phyloP scores from a whole-genome alignment of 768 basidiomycete species.

The Ramaria sp. region DNA sequence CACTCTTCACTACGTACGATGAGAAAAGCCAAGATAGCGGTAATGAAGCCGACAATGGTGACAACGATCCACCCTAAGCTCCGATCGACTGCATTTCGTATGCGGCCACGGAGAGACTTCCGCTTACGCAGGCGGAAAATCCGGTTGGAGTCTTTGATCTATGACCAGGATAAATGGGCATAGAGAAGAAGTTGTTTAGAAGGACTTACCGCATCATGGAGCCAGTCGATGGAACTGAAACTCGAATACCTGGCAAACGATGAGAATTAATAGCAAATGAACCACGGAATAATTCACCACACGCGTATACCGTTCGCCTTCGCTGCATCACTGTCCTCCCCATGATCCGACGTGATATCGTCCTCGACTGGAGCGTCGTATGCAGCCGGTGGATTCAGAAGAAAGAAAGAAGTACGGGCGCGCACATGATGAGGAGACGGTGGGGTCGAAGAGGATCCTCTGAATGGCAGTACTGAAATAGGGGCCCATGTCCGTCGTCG shows the following conservation, averaged over 20 bases:
- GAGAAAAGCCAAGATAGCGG: constrained; percentile 77
- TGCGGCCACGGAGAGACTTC: constrained; percentile 56
- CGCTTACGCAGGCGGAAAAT: constrained; percentile 61
- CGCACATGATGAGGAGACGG: constrained; percentile 22
- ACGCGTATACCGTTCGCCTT: constrained; percentile 82
- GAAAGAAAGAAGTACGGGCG: constrained; percentile 23
- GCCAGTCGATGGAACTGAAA: constrained; percentile 89
- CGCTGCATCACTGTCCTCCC: constrained; percentile 33
- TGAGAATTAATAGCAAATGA: background rate
- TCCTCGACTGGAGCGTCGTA: constrained; percentile 47
- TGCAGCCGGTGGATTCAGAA: constrained; percentile 19
- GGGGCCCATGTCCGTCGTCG: constrained; percentile 28
- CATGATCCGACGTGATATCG: constrained; percentile 22
- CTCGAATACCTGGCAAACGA: constrained; percentile 44
- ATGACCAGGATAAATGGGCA: constrained; percentile 8
- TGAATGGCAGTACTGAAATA: constrained; percentile 25
- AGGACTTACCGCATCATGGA: constrained; percentile 65
- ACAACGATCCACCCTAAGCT: constrained; percentile 85
- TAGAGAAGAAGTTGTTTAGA: constrained; percentile 10
- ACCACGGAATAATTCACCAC: constrained; percentile 29
- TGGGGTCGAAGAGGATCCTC: constrained; percentile 28
- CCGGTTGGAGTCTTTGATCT: constrained; percentile 85
- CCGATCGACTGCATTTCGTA: constrained; percentile 60
- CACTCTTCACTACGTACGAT: constrained; percentile 80
- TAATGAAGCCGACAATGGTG: constrained; percentile 77